Evolutionary conservation across 176 grass and related monocot species (phyloP).

Genomic region (Puccinellia tenuiflora): DNA sequence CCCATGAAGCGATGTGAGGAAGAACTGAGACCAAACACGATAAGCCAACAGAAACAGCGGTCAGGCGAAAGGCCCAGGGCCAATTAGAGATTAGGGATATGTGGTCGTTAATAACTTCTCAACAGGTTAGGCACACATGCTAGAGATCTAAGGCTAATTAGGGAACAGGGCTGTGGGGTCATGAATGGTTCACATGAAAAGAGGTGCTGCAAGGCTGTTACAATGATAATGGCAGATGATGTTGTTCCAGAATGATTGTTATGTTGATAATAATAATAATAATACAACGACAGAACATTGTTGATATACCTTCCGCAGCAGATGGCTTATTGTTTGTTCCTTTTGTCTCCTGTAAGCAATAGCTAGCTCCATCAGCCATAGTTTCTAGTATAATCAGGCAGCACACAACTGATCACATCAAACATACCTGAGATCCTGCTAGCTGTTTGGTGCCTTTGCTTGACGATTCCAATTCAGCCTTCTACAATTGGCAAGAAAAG

Average conservation of each 20-base stretch:
- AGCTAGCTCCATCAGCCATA: neutral
- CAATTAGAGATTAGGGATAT: neutral
- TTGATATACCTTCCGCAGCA: slow-evolving; percentile 34
- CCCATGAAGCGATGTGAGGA: neutral
- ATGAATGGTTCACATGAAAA: neutral
- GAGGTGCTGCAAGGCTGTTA: neutral
- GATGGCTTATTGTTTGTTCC: slow-evolving; percentile 13
- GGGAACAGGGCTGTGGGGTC: neutral
- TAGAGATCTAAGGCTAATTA: neutral
- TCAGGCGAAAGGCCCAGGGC: neutral
- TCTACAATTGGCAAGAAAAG: slow-evolving; percentile 17
- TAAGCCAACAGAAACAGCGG: neutral
- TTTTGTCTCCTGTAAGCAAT: slow-evolving; percentile 23
- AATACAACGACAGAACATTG: neutral
- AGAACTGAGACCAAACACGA: neutral
- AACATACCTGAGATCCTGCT: slow-evolving; percentile 34
- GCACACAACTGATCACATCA: neutral
- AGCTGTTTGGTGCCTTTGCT: slow-evolving; percentile 28
- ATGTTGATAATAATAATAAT: neutral
- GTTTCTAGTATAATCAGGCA: neutral
- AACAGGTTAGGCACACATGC: neutral
- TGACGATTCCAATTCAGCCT: slow-evolving; percentile 42
- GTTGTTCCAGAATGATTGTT: neutral
- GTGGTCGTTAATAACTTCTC: neutral
- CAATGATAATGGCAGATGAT: neutral